These are phyloP conservation scores for Diversispora eburnea DNA, from an alignment of 192 early-diverging fungal species.

Conservation along the genomic window DNA sequence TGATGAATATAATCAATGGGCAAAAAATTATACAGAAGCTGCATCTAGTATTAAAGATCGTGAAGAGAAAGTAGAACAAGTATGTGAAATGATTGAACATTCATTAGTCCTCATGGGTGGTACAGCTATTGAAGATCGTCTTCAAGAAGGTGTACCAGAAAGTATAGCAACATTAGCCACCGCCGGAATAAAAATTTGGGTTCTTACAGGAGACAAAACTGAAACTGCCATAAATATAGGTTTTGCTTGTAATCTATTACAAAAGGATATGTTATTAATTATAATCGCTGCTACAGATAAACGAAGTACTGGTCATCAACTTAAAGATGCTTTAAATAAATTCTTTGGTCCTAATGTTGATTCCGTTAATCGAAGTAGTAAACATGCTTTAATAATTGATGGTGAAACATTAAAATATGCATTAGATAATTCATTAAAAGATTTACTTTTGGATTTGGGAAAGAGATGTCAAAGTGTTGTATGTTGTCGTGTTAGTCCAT, in stretches of 20 bases:
- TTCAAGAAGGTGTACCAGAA: slow-evolving; percentile 97
- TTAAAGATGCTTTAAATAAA: slow-evolving; percentile 61
- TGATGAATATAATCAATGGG: slow-evolving; percentile 70
- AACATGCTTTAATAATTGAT: slow-evolving; percentile 82
- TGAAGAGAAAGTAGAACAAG: slow-evolving; percentile 74
- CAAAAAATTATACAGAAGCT: slow-evolving; percentile 68
- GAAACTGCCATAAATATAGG: slow-evolving; percentile 99
- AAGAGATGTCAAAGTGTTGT: slow-evolving; percentile 84
- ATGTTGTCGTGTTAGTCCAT: slow-evolving; percentile 92
- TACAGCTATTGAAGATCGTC: slow-evolving; percentile 97
- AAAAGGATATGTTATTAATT: slow-evolving; percentile 78
- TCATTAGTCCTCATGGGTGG: slow-evolving; percentile 82
- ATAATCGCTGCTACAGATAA: slow-evolving; percentile 61
- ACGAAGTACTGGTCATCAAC: slow-evolving; percentile 58
- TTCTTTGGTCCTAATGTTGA: slow-evolving; percentile 44
- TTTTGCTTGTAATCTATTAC: slow-evolving; percentile 86
- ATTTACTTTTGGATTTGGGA: slow-evolving; percentile 66
- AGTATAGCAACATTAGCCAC: slow-evolving; percentile 77
- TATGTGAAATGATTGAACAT: slow-evolving; percentile 76
- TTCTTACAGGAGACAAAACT: slow-evolving; percentile 95
- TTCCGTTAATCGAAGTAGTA: slow-evolving; percentile 32
- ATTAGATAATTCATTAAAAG: slow-evolving; percentile 56
- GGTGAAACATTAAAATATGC: slow-evolving; percentile 82
- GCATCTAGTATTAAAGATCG: slow-evolving; percentile 69
- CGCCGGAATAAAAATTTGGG: slow-evolving; percentile 95